Conservation (phyloP, 1,284 basidiomycete species). For the Sporisorium sorghi region DNA sequence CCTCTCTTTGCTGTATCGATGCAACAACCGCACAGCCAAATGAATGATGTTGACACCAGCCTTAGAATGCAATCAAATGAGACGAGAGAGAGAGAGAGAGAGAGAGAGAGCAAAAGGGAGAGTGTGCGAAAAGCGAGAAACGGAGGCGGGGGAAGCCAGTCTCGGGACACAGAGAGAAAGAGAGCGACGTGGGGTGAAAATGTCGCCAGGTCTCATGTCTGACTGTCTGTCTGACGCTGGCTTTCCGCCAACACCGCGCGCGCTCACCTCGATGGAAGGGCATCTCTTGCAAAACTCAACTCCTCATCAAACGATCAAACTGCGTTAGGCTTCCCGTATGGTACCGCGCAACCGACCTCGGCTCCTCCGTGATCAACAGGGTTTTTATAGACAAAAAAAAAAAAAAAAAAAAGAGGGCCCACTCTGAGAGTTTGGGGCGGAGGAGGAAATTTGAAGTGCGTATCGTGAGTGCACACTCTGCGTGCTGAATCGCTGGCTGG, state of each 20-base stretch:
- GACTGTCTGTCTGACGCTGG: background rate
- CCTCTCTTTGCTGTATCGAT: too few species aligned
- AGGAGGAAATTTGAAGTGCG: too few species aligned
- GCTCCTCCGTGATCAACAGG: slow-evolving; percentile 8
- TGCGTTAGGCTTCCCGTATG: too few species aligned
- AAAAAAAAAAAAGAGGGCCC: background rate
- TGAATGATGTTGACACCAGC: too few species aligned
- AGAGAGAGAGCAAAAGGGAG: background rate
- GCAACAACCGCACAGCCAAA: too few species aligned
- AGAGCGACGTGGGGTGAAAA: slow-evolving; percentile 7
- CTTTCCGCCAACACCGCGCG: too few species aligned
- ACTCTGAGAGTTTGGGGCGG: background rate
- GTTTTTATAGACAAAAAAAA: background rate
- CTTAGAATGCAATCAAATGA: too few species aligned
- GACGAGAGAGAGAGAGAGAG: background rate
- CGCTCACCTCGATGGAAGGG: too few species aligned
- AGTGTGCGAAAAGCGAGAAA: background rate
- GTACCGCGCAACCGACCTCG: slow-evolving; percentile 1
- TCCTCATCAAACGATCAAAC: too few species aligned
- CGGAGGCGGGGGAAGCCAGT: background rate
- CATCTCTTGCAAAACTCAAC: too few species aligned
- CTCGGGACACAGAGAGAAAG: background rate
- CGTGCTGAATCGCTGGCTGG: background rate
- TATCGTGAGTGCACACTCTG: too few species aligned
- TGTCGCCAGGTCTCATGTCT: background rate